phyloP scores from a whole-genome alignment of 2,329 filamentous ascomycete species.

The Albifimbria verrucaria region DNA sequence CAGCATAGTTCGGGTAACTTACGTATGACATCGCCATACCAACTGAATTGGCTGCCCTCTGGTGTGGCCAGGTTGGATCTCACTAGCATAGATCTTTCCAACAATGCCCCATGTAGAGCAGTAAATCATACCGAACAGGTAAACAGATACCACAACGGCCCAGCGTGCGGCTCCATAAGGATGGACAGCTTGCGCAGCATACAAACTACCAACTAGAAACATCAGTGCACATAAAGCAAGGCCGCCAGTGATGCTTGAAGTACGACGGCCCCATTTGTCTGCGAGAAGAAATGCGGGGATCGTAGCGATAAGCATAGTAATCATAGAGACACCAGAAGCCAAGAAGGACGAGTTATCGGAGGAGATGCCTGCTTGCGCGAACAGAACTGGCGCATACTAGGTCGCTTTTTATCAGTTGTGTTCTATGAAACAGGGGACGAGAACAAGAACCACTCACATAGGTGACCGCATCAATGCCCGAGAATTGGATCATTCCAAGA shows the following conservation, averaged over 20 bases:
- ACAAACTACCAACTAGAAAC: slow-evolving; percentile 51
- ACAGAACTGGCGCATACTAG: slow-evolving; percentile 59
- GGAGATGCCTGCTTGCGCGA: slow-evolving; percentile 55
- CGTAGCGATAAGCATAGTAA: slow-evolving; percentile 55
- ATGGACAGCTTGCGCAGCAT: slow-evolving; percentile 43
- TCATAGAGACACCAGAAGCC: slow-evolving; percentile 57
- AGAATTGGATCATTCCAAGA: slow-evolving; percentile 57
- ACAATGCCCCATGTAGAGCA: slow-evolving; percentile 51
- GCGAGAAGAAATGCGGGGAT: slow-evolving; percentile 54
- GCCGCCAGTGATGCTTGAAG: slow-evolving; percentile 52
- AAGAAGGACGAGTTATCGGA: slow-evolving; percentile 54
- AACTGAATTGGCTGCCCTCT: slow-evolving; percentile 50
- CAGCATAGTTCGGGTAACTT: slow-evolving; percentile 3
- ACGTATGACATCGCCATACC: slow-evolving; percentile 35
- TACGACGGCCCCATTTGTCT: slow-evolving; percentile 55
- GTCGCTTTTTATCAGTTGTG: neutral
- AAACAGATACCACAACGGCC: slow-evolving; percentile 49
- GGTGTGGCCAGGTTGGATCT: slow-evolving; percentile 55
- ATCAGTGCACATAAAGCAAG: slow-evolving; percentile 46
- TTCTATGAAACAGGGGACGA: no score
- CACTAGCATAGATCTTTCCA: slow-evolving; percentile 53
- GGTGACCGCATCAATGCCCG: slow-evolving; percentile 60
- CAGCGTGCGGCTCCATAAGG: slow-evolving; percentile 38
- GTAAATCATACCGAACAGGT: slow-evolving; percentile 44
- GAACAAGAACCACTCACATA: slow-evolving; percentile 52